Conservation (phyloP, 108 stramenopile species). For the Skeletonema menzelii region DNA sequence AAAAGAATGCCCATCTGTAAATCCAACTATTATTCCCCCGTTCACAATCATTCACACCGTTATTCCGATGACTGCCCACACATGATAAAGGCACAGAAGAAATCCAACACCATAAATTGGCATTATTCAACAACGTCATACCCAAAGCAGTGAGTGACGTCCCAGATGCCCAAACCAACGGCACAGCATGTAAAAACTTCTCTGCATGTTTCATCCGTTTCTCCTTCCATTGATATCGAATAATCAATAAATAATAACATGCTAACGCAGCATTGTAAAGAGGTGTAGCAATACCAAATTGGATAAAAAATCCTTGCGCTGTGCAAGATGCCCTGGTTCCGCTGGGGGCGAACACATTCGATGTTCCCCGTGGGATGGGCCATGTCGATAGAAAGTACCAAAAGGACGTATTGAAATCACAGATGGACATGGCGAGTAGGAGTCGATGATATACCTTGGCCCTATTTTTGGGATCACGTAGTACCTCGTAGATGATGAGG, state of each 20-base stretch:
- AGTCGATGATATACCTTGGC: slow-evolving; percentile 17
- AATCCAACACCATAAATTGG: slow-evolving; percentile 66
- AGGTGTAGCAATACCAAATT: slow-evolving; percentile 40
- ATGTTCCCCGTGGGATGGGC: slow-evolving; percentile 46
- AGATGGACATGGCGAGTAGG: slow-evolving; percentile 25
- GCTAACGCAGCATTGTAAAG: slow-evolving; percentile 53
- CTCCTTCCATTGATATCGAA: slow-evolving; percentile 41
- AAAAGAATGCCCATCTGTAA: slow-evolving; percentile 41
- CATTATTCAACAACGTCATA: slow-evolving; percentile 45
- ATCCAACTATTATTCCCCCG: slow-evolving; percentile 50
- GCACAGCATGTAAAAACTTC: slow-evolving; percentile 30
- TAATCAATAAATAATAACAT: slow-evolving; percentile 56
- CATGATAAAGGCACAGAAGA: slow-evolving; percentile 43
- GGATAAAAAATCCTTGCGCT: slow-evolving; percentile 63
- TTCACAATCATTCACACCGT: slow-evolving; percentile 20
- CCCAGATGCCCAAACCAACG: slow-evolving; percentile 24
- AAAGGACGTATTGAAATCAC: slow-evolving; percentile 21
- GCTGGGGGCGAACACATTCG: slow-evolving; percentile 35
- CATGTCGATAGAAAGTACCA: slow-evolving; percentile 41
- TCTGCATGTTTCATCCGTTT: slow-evolving; percentile 30
- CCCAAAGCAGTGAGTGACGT: slow-evolving; percentile 30
- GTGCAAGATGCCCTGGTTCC: slow-evolving; percentile 50
- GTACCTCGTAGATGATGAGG: not conserved
- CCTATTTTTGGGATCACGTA: not conserved
- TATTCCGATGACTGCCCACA: not conserved